These are phyloP conservation scores for Cyclotella choctawhatcheeana DNA, from an alignment of 108 stramenopile genomes.

Conservation along the genomic window DNA sequence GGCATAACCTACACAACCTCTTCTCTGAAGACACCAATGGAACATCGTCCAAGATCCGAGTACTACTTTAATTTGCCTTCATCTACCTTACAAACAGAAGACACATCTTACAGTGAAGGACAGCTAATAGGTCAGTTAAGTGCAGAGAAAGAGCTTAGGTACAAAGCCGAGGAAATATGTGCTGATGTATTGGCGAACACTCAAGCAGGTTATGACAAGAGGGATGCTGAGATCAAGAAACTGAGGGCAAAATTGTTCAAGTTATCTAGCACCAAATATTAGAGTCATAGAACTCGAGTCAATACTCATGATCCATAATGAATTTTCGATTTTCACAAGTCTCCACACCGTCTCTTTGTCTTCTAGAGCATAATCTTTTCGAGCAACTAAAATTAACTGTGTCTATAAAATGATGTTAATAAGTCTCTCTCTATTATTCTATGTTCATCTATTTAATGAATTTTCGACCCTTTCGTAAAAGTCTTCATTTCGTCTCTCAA, in stretches of 20 bases:
- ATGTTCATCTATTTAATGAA: no score
- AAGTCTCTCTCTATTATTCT: no score
- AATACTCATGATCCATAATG: no score
- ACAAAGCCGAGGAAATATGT: conserved; percentile 55
- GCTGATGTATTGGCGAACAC: conserved; percentile 48
- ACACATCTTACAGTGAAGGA: conserved; percentile 13
- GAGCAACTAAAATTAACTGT: no score
- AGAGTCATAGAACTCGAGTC: no score
- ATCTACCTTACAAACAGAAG: conserved; percentile 10
- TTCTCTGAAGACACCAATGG: conserved; percentile 27
- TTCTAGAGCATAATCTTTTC: no score
- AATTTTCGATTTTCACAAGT: no score
- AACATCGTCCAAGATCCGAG: not conserved
- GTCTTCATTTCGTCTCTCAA: no score
- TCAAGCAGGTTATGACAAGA: conserved; percentile 33
- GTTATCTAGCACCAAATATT: conserved; percentile 20
- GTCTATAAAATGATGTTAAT: no score
- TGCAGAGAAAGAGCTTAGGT: conserved; percentile 52
- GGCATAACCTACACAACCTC: not conserved
- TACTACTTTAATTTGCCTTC: conserved; percentile 11
- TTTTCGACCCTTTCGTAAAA: no score
- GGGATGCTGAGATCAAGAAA: conserved; percentile 44
- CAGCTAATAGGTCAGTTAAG: conserved; percentile 29
- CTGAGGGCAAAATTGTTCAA: conserved; percentile 37
- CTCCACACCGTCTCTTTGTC: no score